Percentiles rank a stretch among this genome's conserved stretches.
Conservation (phyloP, 768 basidiomycete genomes). For the Ramaria sp. region DNA sequence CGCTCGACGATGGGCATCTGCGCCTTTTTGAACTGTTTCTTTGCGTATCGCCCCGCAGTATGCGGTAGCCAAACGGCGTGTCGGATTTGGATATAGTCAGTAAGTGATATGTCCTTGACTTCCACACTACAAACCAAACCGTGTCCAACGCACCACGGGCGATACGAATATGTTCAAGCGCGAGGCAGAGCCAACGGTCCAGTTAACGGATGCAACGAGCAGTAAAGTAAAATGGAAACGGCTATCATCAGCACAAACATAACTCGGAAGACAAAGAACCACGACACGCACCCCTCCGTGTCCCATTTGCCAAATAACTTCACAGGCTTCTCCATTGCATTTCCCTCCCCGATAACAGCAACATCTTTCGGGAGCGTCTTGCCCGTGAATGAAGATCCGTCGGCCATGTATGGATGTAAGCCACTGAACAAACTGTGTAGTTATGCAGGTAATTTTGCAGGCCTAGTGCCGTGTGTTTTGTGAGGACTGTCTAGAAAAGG, state of each 20-base stretch:
- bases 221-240: too few relatives aligned
- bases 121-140: constrained; percentile 40
- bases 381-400: constrained; percentile 20
- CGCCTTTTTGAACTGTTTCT: constrained; percentile 99
- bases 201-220: neutral
- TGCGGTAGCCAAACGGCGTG: constrained; percentile 96
- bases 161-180: neutral
- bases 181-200: neutral
- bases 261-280: neutral
- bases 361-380: constrained; percentile 76
- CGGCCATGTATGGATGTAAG: neutral
- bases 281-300: constrained; percentile 74
- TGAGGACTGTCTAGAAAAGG: neutral
- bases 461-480: neutral
- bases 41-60: constrained; percentile 98
- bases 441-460: neutral
- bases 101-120: constrained; percentile 97
- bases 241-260: neutral
- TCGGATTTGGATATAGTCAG: constrained; percentile 98
- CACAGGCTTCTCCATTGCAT: constrained; percentile 35
- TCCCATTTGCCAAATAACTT: constrained; percentile 99
- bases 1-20: constrained; percentile 99
- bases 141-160: neutral
- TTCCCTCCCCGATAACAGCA: constrained; percentile 66
- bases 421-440: neutral